These are phyloP conservation scores for Pyricularia sp. DNA, from an alignment of 2,329 filamentous ascomycete genomes.

Conservation along the genomic window DNA sequence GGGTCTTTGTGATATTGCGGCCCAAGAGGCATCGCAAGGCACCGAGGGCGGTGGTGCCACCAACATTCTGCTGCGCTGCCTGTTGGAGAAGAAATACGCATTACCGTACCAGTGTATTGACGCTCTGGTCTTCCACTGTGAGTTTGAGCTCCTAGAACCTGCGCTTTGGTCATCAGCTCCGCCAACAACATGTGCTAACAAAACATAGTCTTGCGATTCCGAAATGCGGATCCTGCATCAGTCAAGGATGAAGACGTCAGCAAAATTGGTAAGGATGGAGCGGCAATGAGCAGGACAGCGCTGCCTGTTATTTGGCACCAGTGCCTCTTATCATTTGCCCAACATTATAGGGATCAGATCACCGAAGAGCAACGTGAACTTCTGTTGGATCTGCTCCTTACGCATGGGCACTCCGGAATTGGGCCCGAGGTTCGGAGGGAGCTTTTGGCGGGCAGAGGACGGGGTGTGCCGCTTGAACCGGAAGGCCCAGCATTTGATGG, in stretches of 20 bases:
- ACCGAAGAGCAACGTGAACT: slow-evolving; percentile 84
- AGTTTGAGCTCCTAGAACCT: not conserved
- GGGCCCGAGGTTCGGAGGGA: slow-evolving; percentile 86
- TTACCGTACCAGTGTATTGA: slow-evolving; percentile 91
- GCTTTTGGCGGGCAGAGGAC: slow-evolving; percentile 72
- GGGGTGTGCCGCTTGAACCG: slow-evolving; percentile 58
- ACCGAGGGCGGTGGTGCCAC: slow-evolving; percentile 82
- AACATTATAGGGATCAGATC: slow-evolving; percentile 89
- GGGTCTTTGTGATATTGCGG: slow-evolving; percentile 84
- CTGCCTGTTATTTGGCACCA: slow-evolving; percentile 96
- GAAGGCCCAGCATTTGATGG: slow-evolving; percentile 47
- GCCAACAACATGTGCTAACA: not conserved
- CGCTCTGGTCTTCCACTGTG: slow-evolving; percentile 79
- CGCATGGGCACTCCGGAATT: slow-evolving; percentile 75
- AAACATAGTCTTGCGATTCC: slow-evolving; percentile 44
- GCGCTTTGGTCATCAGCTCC: not conserved
- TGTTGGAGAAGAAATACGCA: slow-evolving; percentile 95
- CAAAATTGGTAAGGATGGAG: slow-evolving; percentile 17
- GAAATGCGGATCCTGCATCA: slow-evolving; percentile 50
- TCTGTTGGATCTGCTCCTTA: slow-evolving; percentile 72
- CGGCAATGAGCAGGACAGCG: slow-evolving; percentile 18
- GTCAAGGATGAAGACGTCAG: slow-evolving; percentile 36
- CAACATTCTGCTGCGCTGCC: slow-evolving; percentile 86
- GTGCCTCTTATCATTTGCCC: slow-evolving; percentile 79
- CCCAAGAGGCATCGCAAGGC: slow-evolving; percentile 71